These are phyloP conservation scores for Pseudophaeomoniella oleicola DNA, from an alignment of 2,329 filamentous ascomycete genomes.

Conservation along the genomic window DNA sequence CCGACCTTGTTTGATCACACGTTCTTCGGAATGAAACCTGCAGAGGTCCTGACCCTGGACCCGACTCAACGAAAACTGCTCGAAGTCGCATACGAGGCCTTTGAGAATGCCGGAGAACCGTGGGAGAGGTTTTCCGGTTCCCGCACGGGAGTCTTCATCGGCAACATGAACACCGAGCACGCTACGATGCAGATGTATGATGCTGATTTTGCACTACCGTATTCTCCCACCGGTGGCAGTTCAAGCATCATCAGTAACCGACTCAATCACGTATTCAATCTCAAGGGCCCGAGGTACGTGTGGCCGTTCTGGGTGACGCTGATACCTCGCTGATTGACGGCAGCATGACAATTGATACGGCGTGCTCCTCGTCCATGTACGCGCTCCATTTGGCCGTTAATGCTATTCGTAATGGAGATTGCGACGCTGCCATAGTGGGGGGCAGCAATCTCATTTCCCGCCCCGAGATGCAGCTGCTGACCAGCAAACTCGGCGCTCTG, in stretches of 20 bases:
- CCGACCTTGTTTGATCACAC: slow-evolving; percentile 15
- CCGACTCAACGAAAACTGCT: slow-evolving; percentile 18
- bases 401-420: slow-evolving; percentile 11
- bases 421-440: slow-evolving; percentile 3
- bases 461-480: slow-evolving; percentile 15
- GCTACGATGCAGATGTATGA: slow-evolving; percentile 11
- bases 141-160: slow-evolving; percentile 19
- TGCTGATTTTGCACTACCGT: slow-evolving; percentile 7
- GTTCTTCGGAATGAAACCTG: slow-evolving; percentile 16
- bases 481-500: slow-evolving; percentile 25
- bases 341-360: slow-evolving; percentile 14
- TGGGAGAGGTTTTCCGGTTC: slow-evolving; percentile 16
- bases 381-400: slow-evolving; percentile 13
- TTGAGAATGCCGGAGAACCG: slow-evolving; percentile 14
- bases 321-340: neutral
- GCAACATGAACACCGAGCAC: slow-evolving; percentile 18
- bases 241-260: slow-evolving; percentile 18
- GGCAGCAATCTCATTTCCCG: slow-evolving; percentile 8
- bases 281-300: slow-evolving; percentile 12
- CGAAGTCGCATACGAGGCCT: slow-evolving; percentile 15
- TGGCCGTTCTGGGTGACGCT: neutral
- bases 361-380: slow-evolving; percentile 14
- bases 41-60: slow-evolving; percentile 16
- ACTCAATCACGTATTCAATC: slow-evolving; percentile 14
- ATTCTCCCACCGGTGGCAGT: slow-evolving; percentile 13